Conservation (phyloP, 192 early-diverging fungal species). For the Thamnidium elegans region DNA sequence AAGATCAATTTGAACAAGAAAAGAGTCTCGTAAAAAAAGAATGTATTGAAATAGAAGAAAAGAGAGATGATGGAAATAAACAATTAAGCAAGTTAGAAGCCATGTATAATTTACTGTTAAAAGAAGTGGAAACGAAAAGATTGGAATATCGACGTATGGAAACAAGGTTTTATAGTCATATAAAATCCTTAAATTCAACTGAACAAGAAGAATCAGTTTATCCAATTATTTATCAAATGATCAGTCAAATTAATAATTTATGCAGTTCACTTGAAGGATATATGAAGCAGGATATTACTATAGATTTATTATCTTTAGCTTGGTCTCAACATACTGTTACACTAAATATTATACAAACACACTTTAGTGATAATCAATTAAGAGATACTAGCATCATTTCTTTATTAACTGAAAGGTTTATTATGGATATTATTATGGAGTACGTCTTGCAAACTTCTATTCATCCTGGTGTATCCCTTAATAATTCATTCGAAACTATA, state of each 20-base stretch:
- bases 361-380: not conserved
- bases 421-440: constrained; percentile 15
- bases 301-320: not conserved
- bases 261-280: constrained; percentile 14
- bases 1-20: constrained; percentile 3
- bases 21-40: constrained; percentile 6
- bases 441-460: constrained; percentile 18
- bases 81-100: constrained; percentile 6
- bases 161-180: constrained; percentile 17
- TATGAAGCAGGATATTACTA: constrained; percentile 6
- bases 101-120: constrained; percentile 4
- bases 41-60: constrained; percentile 9
- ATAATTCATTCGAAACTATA: constrained; percentile 21
- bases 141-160: constrained; percentile 22
- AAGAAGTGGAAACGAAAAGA: constrained; percentile 15
- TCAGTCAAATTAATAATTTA: constrained; percentile 25
- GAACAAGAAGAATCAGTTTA: constrained; percentile 16
- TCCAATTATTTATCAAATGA: constrained; percentile 11
- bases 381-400: constrained; percentile 18
- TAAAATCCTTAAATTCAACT: constrained; percentile 15
- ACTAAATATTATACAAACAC: not conserved
- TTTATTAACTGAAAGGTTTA: constrained; percentile 29
- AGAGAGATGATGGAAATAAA: constrained; percentile 9
- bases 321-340: constrained; percentile 17
- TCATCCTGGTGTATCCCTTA: constrained; percentile 24